Conservation (phyloP, 1,284 basidiomycete genomes). For the Golubevia sp. region DNA sequence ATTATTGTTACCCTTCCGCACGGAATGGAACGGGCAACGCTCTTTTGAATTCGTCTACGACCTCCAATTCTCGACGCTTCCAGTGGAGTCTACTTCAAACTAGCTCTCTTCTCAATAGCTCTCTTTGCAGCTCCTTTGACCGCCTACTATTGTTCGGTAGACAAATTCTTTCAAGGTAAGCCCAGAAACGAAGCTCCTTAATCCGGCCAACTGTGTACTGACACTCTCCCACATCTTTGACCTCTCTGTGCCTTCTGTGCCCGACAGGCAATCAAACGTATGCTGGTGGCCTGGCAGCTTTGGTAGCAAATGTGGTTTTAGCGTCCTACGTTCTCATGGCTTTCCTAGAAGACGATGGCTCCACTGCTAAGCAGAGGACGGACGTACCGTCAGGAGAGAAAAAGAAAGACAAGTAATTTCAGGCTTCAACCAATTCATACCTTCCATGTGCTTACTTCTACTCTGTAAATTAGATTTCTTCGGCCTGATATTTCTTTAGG, state of each 20-base stretch:
- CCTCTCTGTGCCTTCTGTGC: neutral
- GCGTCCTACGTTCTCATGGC: constrained; percentile 48
- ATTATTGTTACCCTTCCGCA: neutral
- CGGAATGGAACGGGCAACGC: too few species aligned
- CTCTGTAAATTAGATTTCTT: too few species aligned
- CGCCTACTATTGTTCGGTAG: constrained; percentile 47
- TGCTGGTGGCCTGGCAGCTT: constrained; percentile 53
- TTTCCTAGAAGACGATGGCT: constrained; percentile 48
- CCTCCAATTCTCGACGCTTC: too few species aligned
- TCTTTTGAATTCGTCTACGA: too few species aligned
- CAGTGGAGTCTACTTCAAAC: constrained; percentile 50
- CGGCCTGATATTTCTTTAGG: too few species aligned
- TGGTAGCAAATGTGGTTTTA: constrained; percentile 54
- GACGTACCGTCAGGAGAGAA: too few species aligned
- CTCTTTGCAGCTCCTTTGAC: constrained; percentile 49
- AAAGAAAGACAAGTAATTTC: too few species aligned
- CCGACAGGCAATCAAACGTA: constrained; percentile 47
- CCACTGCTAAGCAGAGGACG: neutral
- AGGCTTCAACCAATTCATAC: too few species aligned
- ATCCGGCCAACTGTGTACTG: too few species aligned
- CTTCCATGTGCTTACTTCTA: too few species aligned
- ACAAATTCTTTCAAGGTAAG: constrained; percentile 37
- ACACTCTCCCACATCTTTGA: neutral
- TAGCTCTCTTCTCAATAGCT: constrained; percentile 45
- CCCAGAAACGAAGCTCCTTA: neutral